Percentiles rank a stretch among this genome's conserved stretches.
Conservation (phyloP, 192 early-diverging fungal species). For the Backusella liffmaniae region DNA sequence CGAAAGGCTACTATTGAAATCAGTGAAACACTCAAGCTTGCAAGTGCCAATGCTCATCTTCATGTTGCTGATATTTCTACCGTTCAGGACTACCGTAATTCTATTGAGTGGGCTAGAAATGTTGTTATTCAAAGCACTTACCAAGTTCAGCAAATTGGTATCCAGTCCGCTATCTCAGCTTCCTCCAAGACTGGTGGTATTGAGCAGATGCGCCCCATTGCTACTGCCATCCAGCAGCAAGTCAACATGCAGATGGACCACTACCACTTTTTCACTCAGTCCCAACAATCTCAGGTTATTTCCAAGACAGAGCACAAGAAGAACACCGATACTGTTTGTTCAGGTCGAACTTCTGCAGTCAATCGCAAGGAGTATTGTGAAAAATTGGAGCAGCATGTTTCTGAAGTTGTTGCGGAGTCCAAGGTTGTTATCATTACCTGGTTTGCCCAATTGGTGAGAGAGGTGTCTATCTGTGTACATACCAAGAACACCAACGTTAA, state of each 20-base stretch:
- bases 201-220: slow-evolving; percentile 20
- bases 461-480: slow-evolving; percentile 10
- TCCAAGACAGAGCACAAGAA: slow-evolving; percentile 11
- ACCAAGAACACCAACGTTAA: not conserved
- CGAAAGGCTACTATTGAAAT: not conserved
- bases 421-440: slow-evolving; percentile 11
- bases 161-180: not conserved
- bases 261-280: slow-evolving; percentile 4
- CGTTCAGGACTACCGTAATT: slow-evolving; percentile 4
- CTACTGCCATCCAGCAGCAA: slow-evolving; percentile 13
- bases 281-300: not conserved
- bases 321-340: not conserved
- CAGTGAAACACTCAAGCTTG: slow-evolving; percentile 2
- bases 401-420: slow-evolving; percentile 12
- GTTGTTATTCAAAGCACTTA: slow-evolving; percentile 14
- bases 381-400: not conserved
- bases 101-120: slow-evolving; percentile 11
- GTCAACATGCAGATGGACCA: slow-evolving; percentile 1
- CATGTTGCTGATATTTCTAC: not conserved
- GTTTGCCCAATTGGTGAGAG: slow-evolving; percentile 11
- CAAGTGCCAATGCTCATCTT: not conserved
- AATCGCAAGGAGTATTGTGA: slow-evolving; percentile 10
- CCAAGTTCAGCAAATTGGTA: slow-evolving; percentile 17
- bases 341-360: not conserved
- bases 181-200: slow-evolving; percentile 11